phyloP scores from a whole-genome alignment of 306 rosid species.

The Carpinus fangiana region DNA sequence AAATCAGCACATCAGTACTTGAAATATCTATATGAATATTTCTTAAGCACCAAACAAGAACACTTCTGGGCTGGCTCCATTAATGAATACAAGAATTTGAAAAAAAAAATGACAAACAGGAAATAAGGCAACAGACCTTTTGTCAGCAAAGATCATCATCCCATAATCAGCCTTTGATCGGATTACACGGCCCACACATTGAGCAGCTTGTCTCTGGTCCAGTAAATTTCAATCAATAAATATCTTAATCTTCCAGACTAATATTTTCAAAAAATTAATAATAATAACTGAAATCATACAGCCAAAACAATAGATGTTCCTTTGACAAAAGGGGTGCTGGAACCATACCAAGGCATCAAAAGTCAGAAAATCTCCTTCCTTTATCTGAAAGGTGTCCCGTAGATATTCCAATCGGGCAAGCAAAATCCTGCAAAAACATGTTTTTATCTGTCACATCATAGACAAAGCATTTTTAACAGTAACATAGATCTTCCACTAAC shows the following conservation, averaged over 20 bases:
- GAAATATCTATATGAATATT: neutral
- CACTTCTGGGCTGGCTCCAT: neutral
- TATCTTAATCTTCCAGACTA: constrained; percentile 8
- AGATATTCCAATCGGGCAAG: constrained; percentile 81
- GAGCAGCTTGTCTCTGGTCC: constrained; percentile 96
- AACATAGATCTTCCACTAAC: constrained; percentile 5
- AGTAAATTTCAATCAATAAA: constrained; percentile 13
- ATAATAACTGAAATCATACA: constrained; percentile 6
- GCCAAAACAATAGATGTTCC: constrained; percentile 10
- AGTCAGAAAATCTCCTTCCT: constrained; percentile 94
- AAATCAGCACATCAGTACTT: neutral
- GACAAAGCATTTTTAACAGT: constrained; percentile 1
- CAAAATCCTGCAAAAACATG: constrained; percentile 67
- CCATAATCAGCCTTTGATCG: constrained; percentile 98
- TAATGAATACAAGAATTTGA: neutral
- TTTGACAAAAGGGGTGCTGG: constrained; percentile 15
- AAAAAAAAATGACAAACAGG: neutral
- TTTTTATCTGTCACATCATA: constrained; percentile 15
- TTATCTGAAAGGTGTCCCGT: constrained; percentile 84
- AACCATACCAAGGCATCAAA: constrained; percentile 86
- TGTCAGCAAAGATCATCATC: constrained; percentile 99
- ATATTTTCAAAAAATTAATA: neutral
- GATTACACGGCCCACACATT: constrained; percentile 94
- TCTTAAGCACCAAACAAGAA: neutral
- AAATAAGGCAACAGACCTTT: constrained; percentile 49